phyloP scores from a whole-genome alignment of 2,329 filamentous ascomycete species.

The Pseudohalonectria lignicola region DNA sequence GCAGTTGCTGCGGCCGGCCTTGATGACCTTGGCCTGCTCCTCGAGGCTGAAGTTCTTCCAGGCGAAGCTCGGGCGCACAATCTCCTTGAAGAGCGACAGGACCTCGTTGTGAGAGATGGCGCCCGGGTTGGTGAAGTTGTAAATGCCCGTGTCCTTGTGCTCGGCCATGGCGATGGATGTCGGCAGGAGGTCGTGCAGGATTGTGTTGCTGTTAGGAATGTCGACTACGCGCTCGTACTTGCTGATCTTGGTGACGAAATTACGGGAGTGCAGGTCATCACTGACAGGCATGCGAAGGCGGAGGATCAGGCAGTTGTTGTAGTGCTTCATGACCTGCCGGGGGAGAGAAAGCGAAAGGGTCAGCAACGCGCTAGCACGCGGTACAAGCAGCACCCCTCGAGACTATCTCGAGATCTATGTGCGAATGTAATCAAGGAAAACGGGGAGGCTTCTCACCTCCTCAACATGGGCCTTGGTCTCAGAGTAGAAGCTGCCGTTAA shows the following conservation, averaged over 20 bases:
- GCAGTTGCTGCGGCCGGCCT: constrained; percentile 57
- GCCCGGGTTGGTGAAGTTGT: constrained; percentile 62
- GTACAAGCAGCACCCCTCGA: background rate
- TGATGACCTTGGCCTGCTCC: constrained; percentile 57
- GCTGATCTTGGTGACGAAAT: constrained; percentile 59
- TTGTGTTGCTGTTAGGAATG: constrained; percentile 58
- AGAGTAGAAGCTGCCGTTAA: constrained; percentile 57
- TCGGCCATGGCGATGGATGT: constrained; percentile 49
- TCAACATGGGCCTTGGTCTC: constrained; percentile 56
- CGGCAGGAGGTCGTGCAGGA: constrained; percentile 53
- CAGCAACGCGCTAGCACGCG: constrained; percentile 1
- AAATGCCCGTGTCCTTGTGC: constrained; percentile 50
- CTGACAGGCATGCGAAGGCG: constrained; percentile 60
- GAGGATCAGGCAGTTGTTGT: constrained; percentile 50
- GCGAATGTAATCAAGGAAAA: no score
- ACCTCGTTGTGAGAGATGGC: constrained; percentile 64
- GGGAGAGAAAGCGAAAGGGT: no score
- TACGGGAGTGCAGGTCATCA: constrained; percentile 54
- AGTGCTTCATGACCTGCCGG: constrained; percentile 47
- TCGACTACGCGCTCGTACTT: constrained; percentile 55
- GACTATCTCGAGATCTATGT: no score
- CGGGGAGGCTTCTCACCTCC: no score
- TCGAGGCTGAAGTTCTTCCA: constrained; percentile 58
- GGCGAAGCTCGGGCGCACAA: constrained; percentile 46
- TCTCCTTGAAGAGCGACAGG: constrained; percentile 48